Percentiles rank a stretch among this genome's conserved stretches.
These are phyloP conservation scores for Trichosporon coremiiforme DNA, from an alignment of 1,284 basidiomycete genomes.

Conservation along the genomic window DNA sequence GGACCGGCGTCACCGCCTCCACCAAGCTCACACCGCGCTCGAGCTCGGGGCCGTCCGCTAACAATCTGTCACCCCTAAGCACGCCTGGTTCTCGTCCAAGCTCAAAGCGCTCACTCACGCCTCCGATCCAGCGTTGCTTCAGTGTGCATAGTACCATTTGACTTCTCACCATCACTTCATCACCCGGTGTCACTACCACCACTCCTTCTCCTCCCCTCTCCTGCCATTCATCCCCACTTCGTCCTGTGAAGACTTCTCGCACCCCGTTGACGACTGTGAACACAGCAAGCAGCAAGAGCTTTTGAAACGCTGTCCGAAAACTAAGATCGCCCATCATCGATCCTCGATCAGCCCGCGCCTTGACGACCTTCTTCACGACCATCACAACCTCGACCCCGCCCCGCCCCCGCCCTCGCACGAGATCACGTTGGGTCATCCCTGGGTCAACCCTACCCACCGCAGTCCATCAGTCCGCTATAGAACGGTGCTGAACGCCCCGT, in stretches of 20 bases:
- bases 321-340: too few species aligned
- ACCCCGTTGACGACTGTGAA: conserved; percentile 15
- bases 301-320: conserved; percentile 6
- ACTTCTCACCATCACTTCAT: not conserved
- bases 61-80: too few species aligned
- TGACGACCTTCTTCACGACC: not conserved
- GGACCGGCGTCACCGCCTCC: too few species aligned
- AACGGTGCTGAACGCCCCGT: not conserved
- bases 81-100: conserved; percentile 13
- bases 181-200: not conserved
- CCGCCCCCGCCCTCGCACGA: too few species aligned
- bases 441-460: too few species aligned
- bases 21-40: too few species aligned
- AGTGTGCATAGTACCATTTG: not conserved
- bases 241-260: not conserved
- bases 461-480: conserved; percentile 8
- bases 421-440: too few species aligned
- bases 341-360: too few species aligned
- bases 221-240: not conserved
- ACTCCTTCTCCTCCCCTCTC: not conserved
- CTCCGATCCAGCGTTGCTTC: not conserved
- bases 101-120: not conserved
- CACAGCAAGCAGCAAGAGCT: too few species aligned
- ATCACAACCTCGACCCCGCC: too few species aligned
- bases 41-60: too few species aligned